These are phyloP conservation scores for Strigomonas culicis DNA, from an alignment of 208 protist genomes.

Conservation along the genomic window DNA sequence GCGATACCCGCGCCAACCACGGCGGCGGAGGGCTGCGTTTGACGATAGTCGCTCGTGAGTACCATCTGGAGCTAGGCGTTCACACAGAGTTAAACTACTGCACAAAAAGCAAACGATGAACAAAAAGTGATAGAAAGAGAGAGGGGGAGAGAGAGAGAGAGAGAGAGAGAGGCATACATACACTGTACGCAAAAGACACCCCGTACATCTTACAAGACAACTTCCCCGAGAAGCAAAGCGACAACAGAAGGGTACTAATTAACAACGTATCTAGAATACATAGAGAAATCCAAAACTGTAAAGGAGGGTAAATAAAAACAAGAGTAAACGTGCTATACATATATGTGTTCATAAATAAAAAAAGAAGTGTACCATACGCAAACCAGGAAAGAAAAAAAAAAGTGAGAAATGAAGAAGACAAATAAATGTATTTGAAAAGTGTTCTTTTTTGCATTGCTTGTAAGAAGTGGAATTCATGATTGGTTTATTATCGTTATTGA, in stretches of 20 bases:
- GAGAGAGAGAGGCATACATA: neutral
- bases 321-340: neutral
- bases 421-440: neutral
- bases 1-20: constrained; percentile 82
- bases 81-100: neutral
- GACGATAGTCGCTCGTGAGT: constrained; percentile 40
- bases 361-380: neutral
- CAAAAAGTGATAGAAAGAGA: neutral
- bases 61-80: neutral
- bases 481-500: no score
- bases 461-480: no score
- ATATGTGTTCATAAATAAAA: neutral
- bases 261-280: neutral
- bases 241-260: neutral
- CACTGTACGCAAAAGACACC: neutral
- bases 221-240: no score
- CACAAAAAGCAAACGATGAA: neutral
- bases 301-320: constrained; percentile 6
- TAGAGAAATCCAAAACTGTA: neutral
- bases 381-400: constrained; percentile 1
- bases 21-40: constrained; percentile 44
- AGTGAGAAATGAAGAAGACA: neutral
- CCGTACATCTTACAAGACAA: no score
- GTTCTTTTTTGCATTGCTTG: constrained; percentile 13
- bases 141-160: neutral